Evolutionary conservation across 2,329 filamentous ascomycete species (phyloP).

Genomic region (Verticillium alfalfae): DNA sequence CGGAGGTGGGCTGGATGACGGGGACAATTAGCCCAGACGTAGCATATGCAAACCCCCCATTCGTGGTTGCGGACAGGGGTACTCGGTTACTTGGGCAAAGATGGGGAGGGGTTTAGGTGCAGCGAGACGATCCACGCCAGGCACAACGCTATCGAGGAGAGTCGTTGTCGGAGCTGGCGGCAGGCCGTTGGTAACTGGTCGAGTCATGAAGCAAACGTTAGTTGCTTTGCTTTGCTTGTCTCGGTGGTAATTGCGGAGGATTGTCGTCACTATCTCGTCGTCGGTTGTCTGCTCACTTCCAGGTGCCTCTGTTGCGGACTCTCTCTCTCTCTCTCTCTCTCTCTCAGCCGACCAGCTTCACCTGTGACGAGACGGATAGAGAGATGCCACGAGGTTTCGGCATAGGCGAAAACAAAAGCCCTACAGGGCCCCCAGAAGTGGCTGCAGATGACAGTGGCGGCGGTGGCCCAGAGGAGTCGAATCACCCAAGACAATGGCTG

Average conservation of each 20-base stretch:
- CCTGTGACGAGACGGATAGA: not conserved
- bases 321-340: not conserved
- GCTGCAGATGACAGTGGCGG: not conserved
- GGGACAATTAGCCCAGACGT: not conserved
- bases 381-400: not conserved
- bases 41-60: slow-evolving; percentile 5
- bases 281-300: not conserved
- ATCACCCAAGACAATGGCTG: not conserved
- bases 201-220: not conserved
- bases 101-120: not conserved
- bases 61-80: slow-evolving; percentile 5
- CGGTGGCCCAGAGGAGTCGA: not conserved
- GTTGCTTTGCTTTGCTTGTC: not conserved
- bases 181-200: not conserved
- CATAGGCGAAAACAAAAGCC: not conserved
- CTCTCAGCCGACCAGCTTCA: not conserved
- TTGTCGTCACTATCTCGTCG: not conserved
- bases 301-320: too few species aligned
- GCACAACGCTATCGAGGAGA: not conserved
- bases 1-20: not conserved
- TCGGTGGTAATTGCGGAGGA: not conserved
- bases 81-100: not conserved
- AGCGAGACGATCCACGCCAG: not conserved
- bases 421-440: not conserved
- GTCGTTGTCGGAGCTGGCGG: not conserved